phyloP scores from a whole-genome alignment of 208 protist genomes.

The Novymonas esmeraldas region DNA sequence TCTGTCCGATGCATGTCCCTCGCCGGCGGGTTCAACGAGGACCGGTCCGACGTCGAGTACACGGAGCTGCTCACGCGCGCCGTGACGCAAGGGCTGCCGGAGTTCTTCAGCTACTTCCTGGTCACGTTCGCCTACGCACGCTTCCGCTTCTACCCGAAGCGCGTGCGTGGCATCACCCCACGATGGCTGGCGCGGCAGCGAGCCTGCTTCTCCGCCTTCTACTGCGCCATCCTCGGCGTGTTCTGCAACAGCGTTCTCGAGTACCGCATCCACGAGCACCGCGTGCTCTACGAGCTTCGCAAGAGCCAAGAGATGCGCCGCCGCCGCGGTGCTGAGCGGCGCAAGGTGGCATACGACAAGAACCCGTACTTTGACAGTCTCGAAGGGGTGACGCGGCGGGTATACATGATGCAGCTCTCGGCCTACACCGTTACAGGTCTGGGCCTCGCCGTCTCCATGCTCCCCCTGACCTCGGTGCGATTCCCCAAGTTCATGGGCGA shows the following conservation, averaged over 20 bases:
- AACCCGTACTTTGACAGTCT: conserved; percentile 84
- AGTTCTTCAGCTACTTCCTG: conserved; percentile 85
- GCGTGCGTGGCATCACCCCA: conserved; percentile 75
- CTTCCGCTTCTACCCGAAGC: conserved; percentile 80
- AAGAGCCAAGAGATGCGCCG: conserved; percentile 77
- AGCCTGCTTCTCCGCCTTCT: conserved; percentile 73
- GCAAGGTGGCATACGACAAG: conserved; percentile 57
- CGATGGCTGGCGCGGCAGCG: conserved; percentile 83
- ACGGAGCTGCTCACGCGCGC: conserved; percentile 74
- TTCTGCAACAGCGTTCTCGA: conserved; percentile 72
- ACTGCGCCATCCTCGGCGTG: conserved; percentile 71
- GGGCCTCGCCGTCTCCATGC: conserved; percentile 57
- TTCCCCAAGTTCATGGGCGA: conserved; percentile 91
- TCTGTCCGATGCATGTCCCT: conserved; percentile 89
- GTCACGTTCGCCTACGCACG: conserved; percentile 80
- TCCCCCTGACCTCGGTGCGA: conserved; percentile 73
- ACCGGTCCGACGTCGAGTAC: conserved; percentile 84
- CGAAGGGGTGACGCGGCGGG: conserved; percentile 72
- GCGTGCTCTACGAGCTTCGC: conserved; percentile 78
- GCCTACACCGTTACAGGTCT: conserved; percentile 59
- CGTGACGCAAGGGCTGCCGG: conserved; percentile 71
- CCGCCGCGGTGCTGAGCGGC: conserved; percentile 61
- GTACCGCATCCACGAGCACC: conserved; percentile 79
- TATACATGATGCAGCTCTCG: conserved; percentile 70
- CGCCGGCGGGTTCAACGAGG: conserved; percentile 87